Evolutionary conservation across 768 basidiomycete species (phyloP).

Genomic region (Pleurotus salmoneostramineus): DNA sequence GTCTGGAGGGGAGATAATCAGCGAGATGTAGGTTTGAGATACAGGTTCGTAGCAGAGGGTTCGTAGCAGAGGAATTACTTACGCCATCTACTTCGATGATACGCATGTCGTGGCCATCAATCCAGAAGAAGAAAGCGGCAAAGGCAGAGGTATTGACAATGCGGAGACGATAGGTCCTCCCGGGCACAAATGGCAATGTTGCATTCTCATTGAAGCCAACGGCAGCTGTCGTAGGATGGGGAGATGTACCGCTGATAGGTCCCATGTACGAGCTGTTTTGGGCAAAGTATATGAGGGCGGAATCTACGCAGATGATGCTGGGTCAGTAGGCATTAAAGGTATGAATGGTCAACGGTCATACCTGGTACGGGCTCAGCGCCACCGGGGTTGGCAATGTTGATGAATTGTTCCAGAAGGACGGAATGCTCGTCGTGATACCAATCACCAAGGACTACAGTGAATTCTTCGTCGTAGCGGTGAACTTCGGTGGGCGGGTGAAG

Average conservation of each 20-base stretch:
- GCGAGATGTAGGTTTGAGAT: not conserved
- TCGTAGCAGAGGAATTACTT: slow-evolving; percentile 19
- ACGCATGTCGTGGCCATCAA: slow-evolving; percentile 83
- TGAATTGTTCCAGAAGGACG: slow-evolving; percentile 58
- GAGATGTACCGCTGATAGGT: slow-evolving; percentile 47
- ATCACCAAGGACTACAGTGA: slow-evolving; percentile 80
- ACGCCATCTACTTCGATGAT: slow-evolving; percentile 86
- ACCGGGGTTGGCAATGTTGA: slow-evolving; percentile 70
- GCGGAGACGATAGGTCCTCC: slow-evolving; percentile 87
- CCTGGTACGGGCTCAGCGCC: slow-evolving; percentile 91
- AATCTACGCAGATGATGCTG: slow-evolving; percentile 39
- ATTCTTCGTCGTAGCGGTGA: slow-evolving; percentile 86
- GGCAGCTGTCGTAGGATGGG: slow-evolving; percentile 45
- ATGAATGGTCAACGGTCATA: slow-evolving; percentile 19
- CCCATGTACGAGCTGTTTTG: slow-evolving; percentile 70
- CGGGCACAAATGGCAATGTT: slow-evolving; percentile 77
- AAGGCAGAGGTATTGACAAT: slow-evolving; percentile 83
- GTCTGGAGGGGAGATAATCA: slow-evolving; percentile 45
- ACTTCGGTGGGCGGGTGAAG: slow-evolving; percentile 66
- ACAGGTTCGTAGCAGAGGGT: not conserved
- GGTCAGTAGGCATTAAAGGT: not conserved
- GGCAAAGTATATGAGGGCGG: slow-evolving; percentile 80
- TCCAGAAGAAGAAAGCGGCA: slow-evolving; percentile 79
- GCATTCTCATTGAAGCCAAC: slow-evolving; percentile 89
- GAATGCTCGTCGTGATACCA: slow-evolving; percentile 88